Evolutionary conservation across 495 filamentous ascomycete species (phyloP), one percentile per base, ranked within the genome.

Genomic region (Pseudevernia furfuracea): DNA sequence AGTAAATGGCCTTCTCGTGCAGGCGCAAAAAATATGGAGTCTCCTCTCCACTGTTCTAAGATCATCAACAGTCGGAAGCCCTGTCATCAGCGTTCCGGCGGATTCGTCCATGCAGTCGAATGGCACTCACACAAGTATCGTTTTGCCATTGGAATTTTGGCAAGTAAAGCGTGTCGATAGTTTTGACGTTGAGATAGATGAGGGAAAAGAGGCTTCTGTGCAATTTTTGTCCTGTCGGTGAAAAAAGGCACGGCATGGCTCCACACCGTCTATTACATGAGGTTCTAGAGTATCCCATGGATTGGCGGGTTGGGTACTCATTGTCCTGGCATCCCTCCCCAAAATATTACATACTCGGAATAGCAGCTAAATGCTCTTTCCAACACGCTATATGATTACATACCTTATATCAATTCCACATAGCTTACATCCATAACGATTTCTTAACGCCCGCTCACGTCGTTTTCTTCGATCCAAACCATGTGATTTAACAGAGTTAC

Each of bases 151-250:
- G 28, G 49, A n/a, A 53, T 2, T 32, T 32, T 53, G n/a, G 49
- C 49, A 53, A 19, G 28, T 53, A 32, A 28, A 53, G 49, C 49
- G 34, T 53, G 49, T 53, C 15, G 49, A 53, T 28, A 53, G 49
- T 19, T 4, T 53, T 53, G 49, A 53, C 34, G 28, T 53, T 8
- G 49, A 53, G 6, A 53, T 53, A 7, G 15, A 32, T 14, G 49
- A 53, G 14, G 49, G 49, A 17, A 28, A 32, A n/a, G 28, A 14
- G 32, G 14, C 49, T 53, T 53, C 14, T 53, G 49, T 32, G 14
- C 49, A 32, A 34, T 28, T 53, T 53, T 28, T 53, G 4, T 21
- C 49, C 2, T 32, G 28, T 53, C 49, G 49, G 49, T 53, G 28
- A 53, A 53, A 32, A 28, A 53, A 32, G 49, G 25, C 49, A 34